Evolutionary conservation across 2,329 filamentous ascomycete genomes (phyloP), one percentile per base, ranked within the genome.

Genomic region (Plenodomus lindquistii): DNA sequence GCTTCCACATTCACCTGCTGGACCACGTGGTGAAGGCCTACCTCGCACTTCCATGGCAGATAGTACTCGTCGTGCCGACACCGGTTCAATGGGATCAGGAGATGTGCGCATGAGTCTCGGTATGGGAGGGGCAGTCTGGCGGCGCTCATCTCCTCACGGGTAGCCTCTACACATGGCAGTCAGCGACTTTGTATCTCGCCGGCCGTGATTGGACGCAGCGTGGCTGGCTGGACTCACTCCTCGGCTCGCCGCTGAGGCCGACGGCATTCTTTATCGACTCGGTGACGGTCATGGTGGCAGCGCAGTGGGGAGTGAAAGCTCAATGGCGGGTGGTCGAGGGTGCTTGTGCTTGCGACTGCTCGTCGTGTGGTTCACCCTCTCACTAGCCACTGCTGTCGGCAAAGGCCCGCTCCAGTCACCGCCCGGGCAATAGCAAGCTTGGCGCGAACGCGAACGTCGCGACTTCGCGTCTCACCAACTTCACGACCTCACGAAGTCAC

Each of bases 1-100:
- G 62, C 50, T 42, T 41, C 21, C 16, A 35, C 3, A 19, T 27
- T 44, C 35, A 16, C 19, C 38, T 19, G 29, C 18, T 41, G 1
- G 16, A 13, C 13, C 2, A 19, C 6, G n/a, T 37, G 24, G 22
- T 9, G 13, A 36, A 42, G 37, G 40, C 87, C 63, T 83, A 97
- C 94, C 83, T 89, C 85, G 76, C 94, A 99, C 82, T 96, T 97
- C 94, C 94, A 99, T 16, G 92, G 92, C 66, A 97, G 78, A 75
- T 96, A 99, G 80, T 88, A 97, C 56, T 91, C 88, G 64, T 95
- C 87, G 76, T 85, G 83, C 55, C 94, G 91, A 82, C 94, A 99
- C 70, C 88, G 88, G 80, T 99, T 99, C 64, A 99, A 82, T 15
- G 94, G 94, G 57, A 97, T 97, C 55, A 97, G 81, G 39, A 99